These are phyloP conservation scores for Myriosclerotinia scirpicola DNA, from an alignment of 2,329 filamentous ascomycete species.

Conservation along the genomic window DNA sequence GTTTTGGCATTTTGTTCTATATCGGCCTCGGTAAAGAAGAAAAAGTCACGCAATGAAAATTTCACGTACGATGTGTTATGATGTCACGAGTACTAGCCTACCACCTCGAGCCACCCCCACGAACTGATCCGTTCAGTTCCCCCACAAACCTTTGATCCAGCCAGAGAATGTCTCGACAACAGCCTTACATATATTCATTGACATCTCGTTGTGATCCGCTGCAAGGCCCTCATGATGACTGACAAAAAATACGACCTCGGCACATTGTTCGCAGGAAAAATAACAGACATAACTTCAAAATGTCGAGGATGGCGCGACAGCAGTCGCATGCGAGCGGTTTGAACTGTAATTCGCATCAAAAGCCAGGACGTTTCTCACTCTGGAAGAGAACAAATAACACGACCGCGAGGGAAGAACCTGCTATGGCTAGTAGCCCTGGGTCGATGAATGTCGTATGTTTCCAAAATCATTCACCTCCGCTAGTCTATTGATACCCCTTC, in stretches of 20 bases:
- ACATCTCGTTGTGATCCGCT: not conserved
- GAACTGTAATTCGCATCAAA: slow-evolving; percentile 6
- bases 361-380: slow-evolving; percentile 18
- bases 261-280: slow-evolving; percentile 13
- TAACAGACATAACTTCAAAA: not conserved
- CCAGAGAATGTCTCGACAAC: slow-evolving; percentile 15
- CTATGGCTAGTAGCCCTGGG: not conserved
- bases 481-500: not conserved
- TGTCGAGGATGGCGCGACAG: slow-evolving; percentile 18
- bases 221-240: slow-evolving; percentile 6
- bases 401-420: slow-evolving; percentile 7
- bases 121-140: slow-evolving; percentile 9
- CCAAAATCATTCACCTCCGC: not conserved
- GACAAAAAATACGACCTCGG: slow-evolving; percentile 1
- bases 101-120: no score
- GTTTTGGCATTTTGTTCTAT: no score
- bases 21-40: no score
- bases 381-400: slow-evolving; percentile 2
- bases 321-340: slow-evolving; percentile 10
- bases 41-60: no score
- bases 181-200: slow-evolving; percentile 6
- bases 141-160: slow-evolving; percentile 8
- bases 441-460: slow-evolving; percentile 9
- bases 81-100: no score
- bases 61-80: no score